Conservation (phyloP, 768 basidiomycete species). For the Lactarius vividus region DNA sequence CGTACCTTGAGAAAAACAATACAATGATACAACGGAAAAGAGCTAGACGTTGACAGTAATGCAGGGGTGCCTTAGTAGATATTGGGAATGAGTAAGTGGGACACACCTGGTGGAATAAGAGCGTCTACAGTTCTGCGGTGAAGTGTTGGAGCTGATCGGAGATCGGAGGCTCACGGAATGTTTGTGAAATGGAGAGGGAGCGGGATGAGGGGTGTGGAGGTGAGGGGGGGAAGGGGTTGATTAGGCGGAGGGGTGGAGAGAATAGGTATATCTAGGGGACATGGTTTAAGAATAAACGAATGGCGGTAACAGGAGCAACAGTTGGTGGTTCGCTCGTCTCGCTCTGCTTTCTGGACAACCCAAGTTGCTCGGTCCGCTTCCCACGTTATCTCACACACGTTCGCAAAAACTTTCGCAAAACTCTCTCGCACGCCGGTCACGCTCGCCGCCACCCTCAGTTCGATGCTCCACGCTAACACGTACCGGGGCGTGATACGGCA, state of each 20-base stretch:
- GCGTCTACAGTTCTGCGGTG: neutral
- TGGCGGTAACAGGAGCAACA: neutral
- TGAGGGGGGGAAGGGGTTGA: neutral
- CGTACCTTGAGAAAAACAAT: constrained; percentile 12
- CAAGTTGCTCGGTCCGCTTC: no score
- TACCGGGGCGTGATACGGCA: neutral
- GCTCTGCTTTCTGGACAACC: no score
- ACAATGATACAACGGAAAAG: constrained; percentile 12
- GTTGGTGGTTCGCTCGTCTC: neutral
- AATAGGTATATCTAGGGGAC: neutral
- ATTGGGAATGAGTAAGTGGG: no score
- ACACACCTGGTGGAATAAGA: neutral
- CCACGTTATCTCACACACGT: no score
- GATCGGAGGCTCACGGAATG: neutral
- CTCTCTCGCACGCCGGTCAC: no score
- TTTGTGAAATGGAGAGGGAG: neutral
- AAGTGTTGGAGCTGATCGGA: neutral
- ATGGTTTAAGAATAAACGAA: neutral
- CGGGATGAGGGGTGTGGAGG: neutral
- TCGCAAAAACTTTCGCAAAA: no score
- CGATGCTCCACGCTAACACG: neutral
- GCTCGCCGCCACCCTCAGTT: no score
- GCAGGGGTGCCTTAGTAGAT: neutral
- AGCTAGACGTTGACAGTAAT: neutral
- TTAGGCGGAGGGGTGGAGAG: neutral